phyloP scores from a whole-genome alignment of 1,139 yeast genomes.

The Taiozyma sp. region DNA sequence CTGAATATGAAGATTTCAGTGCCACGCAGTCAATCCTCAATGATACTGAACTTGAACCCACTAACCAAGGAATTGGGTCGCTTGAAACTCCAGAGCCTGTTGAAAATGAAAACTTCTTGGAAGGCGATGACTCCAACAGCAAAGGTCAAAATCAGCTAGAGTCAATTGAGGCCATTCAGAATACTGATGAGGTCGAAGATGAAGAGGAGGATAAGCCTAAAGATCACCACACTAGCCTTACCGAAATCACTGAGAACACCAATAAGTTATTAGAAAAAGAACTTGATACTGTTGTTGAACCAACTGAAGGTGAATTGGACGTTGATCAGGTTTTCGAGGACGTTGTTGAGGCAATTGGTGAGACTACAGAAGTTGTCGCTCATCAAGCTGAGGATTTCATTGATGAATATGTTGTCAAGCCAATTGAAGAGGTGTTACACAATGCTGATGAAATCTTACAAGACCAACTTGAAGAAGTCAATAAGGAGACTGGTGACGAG shows the following conservation, averaged over 20 bases:
- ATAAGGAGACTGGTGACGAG: conserved; percentile 1
- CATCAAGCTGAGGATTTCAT: background rate
- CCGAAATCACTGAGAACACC: background rate
- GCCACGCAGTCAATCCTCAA: background rate
- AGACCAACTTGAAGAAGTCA: background rate
- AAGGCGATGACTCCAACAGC: background rate
- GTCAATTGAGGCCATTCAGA: background rate
- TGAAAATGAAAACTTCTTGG: background rate
- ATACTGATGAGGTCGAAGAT: background rate
- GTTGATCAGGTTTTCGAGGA: background rate
- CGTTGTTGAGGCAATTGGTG: conserved; percentile 2
- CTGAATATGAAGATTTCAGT: background rate
- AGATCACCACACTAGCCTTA: background rate
- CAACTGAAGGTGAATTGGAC: background rate
- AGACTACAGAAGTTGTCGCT: conserved; percentile 1
- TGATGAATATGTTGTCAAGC: background rate
- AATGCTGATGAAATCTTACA: background rate
- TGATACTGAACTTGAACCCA: background rate
- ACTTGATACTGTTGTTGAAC: background rate
- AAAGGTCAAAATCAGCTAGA: background rate
- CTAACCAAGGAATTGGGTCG: background rate
- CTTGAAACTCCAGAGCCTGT: background rate
- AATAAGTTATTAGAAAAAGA: background rate
- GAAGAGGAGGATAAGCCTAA: background rate
- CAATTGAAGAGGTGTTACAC: background rate